Evolutionary conservation across 139 green algal species (phyloP).

Genomic region (Marvania coccoides): DNA sequence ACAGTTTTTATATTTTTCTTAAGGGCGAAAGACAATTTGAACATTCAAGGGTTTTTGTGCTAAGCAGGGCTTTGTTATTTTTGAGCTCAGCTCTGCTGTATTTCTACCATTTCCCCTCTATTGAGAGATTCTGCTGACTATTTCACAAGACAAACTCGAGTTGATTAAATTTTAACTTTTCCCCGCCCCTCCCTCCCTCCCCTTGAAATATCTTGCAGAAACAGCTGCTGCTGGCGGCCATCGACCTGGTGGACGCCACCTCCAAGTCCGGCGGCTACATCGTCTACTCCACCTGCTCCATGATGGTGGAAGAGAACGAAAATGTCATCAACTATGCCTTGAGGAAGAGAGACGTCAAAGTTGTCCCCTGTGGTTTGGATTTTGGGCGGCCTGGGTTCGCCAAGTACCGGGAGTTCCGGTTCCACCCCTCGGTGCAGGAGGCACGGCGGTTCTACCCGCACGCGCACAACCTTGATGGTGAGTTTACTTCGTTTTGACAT

Average conservation of each 20-base stretch:
- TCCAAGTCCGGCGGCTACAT: conserved; percentile 73
- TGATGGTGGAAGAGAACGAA: conserved; percentile 99
- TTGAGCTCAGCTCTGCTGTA: too few species aligned
- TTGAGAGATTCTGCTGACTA: too few species aligned
- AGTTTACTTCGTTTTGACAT: neutral
- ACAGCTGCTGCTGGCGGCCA: conserved; percentile 93
- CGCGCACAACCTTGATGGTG: conserved; percentile 96
- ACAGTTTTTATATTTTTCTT: too few species aligned
- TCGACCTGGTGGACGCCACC: conserved; percentile 88
- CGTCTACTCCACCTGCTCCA: conserved; percentile 97
- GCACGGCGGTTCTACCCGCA: conserved; percentile 95
- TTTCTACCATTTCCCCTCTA: too few species aligned
- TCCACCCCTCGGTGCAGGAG: conserved; percentile 84
- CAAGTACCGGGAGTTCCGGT: conserved; percentile 83
- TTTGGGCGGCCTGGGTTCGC: conserved; percentile 87
- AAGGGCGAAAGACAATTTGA: too few species aligned
- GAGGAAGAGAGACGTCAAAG: conserved; percentile 92
- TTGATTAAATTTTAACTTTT: too few species aligned
- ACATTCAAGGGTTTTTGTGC: too few species aligned
- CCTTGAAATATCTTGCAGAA: too few species aligned
- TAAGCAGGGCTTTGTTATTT: too few species aligned
- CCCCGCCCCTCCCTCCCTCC: too few species aligned
- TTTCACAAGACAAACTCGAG: too few species aligned
- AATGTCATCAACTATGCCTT: conserved; percentile 96
- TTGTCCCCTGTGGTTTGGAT: conserved; percentile 85